These are phyloP conservation scores for Cladosporium cucumerinum DNA, from an alignment of 2,329 filamentous ascomycete species.

Conservation along the genomic window DNA sequence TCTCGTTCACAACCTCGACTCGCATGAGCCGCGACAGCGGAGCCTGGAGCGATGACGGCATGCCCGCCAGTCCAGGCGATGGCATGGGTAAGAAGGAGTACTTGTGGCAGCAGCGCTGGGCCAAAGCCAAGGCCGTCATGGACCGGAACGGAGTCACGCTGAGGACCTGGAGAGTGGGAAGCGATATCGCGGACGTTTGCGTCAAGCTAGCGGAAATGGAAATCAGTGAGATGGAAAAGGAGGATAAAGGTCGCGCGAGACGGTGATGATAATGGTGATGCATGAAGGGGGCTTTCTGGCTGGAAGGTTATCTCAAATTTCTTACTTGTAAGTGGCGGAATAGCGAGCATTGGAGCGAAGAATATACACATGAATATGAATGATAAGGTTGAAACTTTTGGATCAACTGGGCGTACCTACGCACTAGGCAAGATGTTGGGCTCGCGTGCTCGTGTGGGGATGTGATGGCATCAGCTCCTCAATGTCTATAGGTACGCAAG, in stretches of 20 bases:
- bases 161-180: constrained; percentile 69
- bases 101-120: constrained; percentile 67
- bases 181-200: constrained; percentile 66
- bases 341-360: background rate
- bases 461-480: background rate
- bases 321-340: background rate
- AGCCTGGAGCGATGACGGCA: constrained; percentile 27
- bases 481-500: too few species aligned
- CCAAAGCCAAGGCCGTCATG: constrained; percentile 61
- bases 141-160: constrained; percentile 64
- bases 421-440: background rate
- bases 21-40: constrained; percentile 27
- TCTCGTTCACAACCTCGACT: constrained; percentile 12
- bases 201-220: constrained; percentile 60
- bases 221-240: constrained; percentile 40
- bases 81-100: constrained; percentile 65
- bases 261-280: background rate
- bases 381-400: background rate
- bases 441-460: background rate
- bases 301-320: background rate
- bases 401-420: background rate
- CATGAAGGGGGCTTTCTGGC: background rate
- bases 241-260: constrained; percentile 9
- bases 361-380: background rate
- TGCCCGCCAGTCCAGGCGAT: constrained; percentile 30